Base-by-base conservation (phyloP, 73 alveolate genomes). In the Stentor coeruleus region DNA sequence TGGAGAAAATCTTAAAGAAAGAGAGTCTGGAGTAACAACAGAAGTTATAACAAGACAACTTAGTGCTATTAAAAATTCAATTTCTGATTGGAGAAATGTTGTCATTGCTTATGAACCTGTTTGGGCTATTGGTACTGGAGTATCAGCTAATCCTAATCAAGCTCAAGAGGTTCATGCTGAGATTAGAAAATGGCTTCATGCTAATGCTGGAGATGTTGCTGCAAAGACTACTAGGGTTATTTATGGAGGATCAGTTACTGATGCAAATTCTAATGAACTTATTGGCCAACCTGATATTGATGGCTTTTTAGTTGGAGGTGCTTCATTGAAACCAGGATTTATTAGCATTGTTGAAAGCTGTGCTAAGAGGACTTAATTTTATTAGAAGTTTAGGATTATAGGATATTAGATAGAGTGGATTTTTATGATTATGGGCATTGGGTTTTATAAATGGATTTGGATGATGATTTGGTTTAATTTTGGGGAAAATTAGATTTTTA, bases 41-140 rank as follows among this genome's bases (percentile, higher is more conserved):
- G 96, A 95, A 59, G 97, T 96, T 2, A 85, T 93, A 60, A 82
- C 93, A 80, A 92, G 89, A 41, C 96, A 96, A 87, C 91, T 93
- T 57, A 95, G 89, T 72, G 95, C 98, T 39, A 88, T 95, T 84
- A 94, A 91, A 83, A 94, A 94, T 30, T 86, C 96, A 66, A 94
- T 82, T 26, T 89, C 76, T 90, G 96, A 97, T 91, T 96, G 99
- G 98, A 81, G 89, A 85, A 92, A 93, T 77, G 92, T 98, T 4
- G 99, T 97, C 39, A 90, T 98, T 82, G 99, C 99, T 38, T 98
- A 98, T 87, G 99, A 98, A 83, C 99, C 99, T 58, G 99, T 98
- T 42, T 98, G 99, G 99, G 99, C 99, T 77, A 97, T 96, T 49
- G 99, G 99, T 72, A 98, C 99, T 15, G 99, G 99, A n/a, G 93